Percentiles rank a stretch among this genome's conserved stretches.
Evolutionary conservation across 805 yeast genomes (phyloP).

Genomic region (Metschnikowia henanensis): DNA sequence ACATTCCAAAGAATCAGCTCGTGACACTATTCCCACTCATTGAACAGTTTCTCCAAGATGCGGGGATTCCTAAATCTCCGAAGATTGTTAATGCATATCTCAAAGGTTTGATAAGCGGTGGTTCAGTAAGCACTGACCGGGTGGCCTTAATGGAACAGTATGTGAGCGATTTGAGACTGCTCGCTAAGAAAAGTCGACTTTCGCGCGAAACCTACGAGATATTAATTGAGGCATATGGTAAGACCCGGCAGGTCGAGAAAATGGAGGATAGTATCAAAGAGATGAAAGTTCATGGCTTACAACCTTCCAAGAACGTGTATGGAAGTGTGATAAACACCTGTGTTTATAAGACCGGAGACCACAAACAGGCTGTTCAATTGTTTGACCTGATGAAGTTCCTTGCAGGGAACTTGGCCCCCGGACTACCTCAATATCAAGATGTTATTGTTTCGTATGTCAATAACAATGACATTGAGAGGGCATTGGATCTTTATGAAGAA

Average conservation of each 20-base stretch:
- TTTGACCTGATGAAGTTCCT: constrained; percentile 87
- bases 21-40: constrained; percentile 27
- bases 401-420: constrained; percentile 66
- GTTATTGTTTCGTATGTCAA: constrained; percentile 67
- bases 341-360: constrained; percentile 49
- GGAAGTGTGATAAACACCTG: constrained; percentile 62
- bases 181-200: constrained; percentile 25
- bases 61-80: constrained; percentile 29
- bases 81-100: constrained; percentile 39
- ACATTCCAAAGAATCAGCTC: constrained; percentile 43
- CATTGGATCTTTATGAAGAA: constrained; percentile 74
- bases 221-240: constrained; percentile 47
- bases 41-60: constrained; percentile 32
- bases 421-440: constrained; percentile 63
- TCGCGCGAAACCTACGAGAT: constrained; percentile 44
- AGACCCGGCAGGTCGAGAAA: constrained; percentile 33
- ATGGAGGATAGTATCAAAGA: constrained; percentile 38
- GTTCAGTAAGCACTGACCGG: constrained; percentile 20
- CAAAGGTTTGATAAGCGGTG: constrained; percentile 30
- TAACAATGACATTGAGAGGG: constrained; percentile 66
- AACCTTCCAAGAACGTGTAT: constrained; percentile 48
- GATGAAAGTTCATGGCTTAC: constrained; percentile 37
- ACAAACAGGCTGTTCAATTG: constrained; percentile 62
- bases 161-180: constrained; percentile 25
- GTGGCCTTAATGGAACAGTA: constrained; percentile 33